Evolutionary conservation across 306 rosid species (phyloP).

Genomic region (Cyclanthera cordifolia): DNA sequence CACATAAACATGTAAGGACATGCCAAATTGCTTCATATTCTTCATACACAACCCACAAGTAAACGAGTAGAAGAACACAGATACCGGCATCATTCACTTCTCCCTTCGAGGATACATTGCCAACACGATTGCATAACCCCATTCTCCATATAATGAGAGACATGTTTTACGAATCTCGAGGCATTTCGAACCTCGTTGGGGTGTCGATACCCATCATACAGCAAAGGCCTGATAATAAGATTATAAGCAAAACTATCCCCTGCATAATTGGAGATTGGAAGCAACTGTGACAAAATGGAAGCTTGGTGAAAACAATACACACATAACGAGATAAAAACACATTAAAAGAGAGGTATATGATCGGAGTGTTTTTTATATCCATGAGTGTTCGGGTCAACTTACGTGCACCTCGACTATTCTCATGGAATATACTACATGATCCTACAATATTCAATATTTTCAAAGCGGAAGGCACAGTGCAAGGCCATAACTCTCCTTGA

Average conservation of each 20-base stretch:
- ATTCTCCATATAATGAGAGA: background rate
- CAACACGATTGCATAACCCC: background rate
- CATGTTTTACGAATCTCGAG: slow-evolving; percentile 58
- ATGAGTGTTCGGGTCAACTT: too few species aligned
- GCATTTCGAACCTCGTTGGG: slow-evolving; percentile 85
- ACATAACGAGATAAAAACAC: background rate
- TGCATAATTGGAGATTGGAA: slow-evolving; percentile 26
- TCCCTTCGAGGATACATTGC: background rate
- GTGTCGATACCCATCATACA: slow-evolving; percentile 99
- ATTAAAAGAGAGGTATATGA: background rate
- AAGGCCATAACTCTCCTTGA: too few species aligned
- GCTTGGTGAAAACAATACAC: background rate
- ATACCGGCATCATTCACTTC: slow-evolving; percentile 13
- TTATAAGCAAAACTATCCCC: slow-evolving; percentile 77
- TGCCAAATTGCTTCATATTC: background rate
- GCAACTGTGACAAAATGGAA: slow-evolving; percentile 17
- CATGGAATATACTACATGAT: too few species aligned
- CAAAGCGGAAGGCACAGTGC: too few species aligned
- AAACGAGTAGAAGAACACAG: background rate
- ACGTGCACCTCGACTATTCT: too few species aligned
- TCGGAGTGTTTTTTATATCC: too few species aligned
- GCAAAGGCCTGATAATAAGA: slow-evolving; percentile 83
- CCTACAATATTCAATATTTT: too few species aligned
- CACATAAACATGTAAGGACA: background rate
- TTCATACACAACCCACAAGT: background rate